These are phyloP conservation scores for Geosmithia flava DNA, from an alignment of 2,329 filamentous ascomycete genomes.

Conservation along the genomic window DNA sequence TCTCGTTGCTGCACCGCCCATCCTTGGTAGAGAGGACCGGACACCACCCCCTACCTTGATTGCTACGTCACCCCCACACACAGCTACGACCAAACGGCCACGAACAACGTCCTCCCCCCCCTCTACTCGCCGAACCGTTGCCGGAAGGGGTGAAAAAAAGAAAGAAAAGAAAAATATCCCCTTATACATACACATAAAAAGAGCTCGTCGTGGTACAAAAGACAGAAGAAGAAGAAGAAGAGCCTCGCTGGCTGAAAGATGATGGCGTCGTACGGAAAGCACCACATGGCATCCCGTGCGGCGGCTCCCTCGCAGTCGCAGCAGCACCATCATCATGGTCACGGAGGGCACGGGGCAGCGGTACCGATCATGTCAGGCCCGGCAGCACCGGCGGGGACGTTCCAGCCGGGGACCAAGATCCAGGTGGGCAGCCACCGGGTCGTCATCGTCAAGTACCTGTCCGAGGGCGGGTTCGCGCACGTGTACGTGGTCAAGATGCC, in stretches of 20 bases:
- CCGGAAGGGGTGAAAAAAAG: too few relatives aligned
- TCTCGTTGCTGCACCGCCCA: too few relatives aligned
- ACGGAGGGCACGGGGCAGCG: conserved; percentile 21
- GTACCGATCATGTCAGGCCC: conserved; percentile 15
- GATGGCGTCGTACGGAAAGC: conserved; percentile 25
- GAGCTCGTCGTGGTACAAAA: neutral
- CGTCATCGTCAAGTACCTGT: conserved; percentile 92
- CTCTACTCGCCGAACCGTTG: neutral
- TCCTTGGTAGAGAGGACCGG: neutral
- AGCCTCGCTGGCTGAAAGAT: neutral
- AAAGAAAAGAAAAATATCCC: too few relatives aligned
- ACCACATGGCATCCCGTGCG: conserved; percentile 15
- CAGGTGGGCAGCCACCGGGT: conserved; percentile 89
- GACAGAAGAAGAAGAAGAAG: neutral
- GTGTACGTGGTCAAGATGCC: conserved; percentile 91
- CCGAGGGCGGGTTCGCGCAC: conserved; percentile 95
- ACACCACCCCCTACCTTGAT: neutral
- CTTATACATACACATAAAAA: too few relatives aligned
- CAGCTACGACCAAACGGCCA: neutral
- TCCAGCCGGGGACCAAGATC: conserved; percentile 88
- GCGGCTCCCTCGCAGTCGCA: conserved; percentile 8
- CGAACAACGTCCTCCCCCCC: neutral
- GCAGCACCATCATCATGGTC: conserved; percentile 19
- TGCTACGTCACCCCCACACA: neutral
- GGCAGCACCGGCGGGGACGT: conserved; percentile 65